phyloP scores from a whole-genome alignment of 2,329 filamentous ascomycete genomes.

The Claviceps humidiphila region DNA sequence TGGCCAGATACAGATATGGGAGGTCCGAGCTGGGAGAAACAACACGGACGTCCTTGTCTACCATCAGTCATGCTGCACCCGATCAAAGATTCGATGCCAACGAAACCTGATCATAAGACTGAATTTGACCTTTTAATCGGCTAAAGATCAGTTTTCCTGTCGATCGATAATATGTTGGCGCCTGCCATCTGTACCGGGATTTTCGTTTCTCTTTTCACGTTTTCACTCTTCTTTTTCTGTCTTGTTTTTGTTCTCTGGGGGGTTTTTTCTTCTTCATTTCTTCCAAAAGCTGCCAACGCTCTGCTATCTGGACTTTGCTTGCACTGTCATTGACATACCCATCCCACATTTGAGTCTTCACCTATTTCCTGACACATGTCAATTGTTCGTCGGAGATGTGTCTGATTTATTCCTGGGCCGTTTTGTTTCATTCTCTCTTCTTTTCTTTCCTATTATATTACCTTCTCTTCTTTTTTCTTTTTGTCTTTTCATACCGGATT shows the following conservation, averaged over 20 bases:
- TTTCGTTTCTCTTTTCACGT: neutral
- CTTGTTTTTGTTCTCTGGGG: neutral
- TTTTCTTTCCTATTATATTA: neutral
- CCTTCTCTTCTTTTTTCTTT: neutral
- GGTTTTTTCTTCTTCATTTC: neutral
- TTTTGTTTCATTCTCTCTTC: neutral
- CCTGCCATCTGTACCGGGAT: neutral
- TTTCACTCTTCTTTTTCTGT: neutral
- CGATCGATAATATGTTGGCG: neutral
- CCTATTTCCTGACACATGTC: too few species aligned
- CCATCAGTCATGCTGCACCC: constrained; percentile 47
- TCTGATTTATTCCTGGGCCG: too few species aligned
- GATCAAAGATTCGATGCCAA: constrained; percentile 43
- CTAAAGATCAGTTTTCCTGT: constrained; percentile 11
- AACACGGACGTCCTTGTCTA: constrained; percentile 42
- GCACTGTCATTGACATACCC: neutral
- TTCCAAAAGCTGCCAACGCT: too few species aligned
- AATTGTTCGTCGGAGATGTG: too few species aligned
- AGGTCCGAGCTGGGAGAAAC: constrained; percentile 41
- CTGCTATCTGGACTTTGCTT: neutral
- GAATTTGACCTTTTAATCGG: constrained; percentile 26
- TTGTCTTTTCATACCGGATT: neutral
- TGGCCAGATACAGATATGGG: constrained; percentile 42
- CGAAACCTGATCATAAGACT: constrained; percentile 27
- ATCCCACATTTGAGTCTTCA: neutral